Percentiles rank a stretch among this genome's conserved stretches.
Evolutionary conservation across 169 alveolate genomes (phyloP).

Genomic region (Plasmodium inui): DNA sequence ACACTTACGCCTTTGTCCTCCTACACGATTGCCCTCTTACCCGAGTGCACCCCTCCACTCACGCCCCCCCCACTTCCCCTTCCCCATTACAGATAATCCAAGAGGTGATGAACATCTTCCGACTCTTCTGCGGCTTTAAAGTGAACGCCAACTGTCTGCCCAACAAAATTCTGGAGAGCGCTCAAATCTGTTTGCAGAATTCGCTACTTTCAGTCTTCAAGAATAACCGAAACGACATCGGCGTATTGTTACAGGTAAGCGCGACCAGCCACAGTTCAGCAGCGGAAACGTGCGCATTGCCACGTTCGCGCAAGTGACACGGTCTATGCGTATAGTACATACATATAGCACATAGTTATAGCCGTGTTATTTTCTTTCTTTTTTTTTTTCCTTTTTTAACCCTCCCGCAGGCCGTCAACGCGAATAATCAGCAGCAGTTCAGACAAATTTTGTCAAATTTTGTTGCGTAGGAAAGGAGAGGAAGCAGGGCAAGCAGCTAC

Average conservation of each 20-base stretch:
- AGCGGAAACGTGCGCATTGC: background rate
- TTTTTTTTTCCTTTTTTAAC: background rate
- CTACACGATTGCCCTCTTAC: background rate
- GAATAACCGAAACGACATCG: slow-evolving; percentile 69
- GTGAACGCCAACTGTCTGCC: slow-evolving; percentile 64
- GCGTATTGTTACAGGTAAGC: slow-evolving; percentile 50
- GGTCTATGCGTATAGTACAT: background rate
- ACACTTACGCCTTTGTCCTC: too few relatives aligned
- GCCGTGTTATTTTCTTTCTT: background rate
- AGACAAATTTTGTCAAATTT: slow-evolving; percentile 72
- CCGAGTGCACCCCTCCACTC: background rate
- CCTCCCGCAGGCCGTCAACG: slow-evolving; percentile 39
- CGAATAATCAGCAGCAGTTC: slow-evolving; percentile 73
- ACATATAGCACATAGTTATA: background rate
- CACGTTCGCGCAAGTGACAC: background rate
- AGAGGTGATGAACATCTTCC: slow-evolving; percentile 43
- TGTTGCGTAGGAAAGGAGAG: slow-evolving; percentile 28
- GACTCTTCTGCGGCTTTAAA: slow-evolving; percentile 70
- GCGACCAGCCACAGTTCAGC: background rate
- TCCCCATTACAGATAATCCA: slow-evolving; percentile 37
- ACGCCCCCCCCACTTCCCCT: background rate
- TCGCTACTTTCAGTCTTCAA: slow-evolving; percentile 53
- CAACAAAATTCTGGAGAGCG: slow-evolving; percentile 20
- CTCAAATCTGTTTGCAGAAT: slow-evolving; percentile 71
- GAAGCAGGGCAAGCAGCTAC: background rate